Conservation (phyloP, 2,329 filamentous ascomycete species). For the Phaeophleospora eucalypticola region DNA sequence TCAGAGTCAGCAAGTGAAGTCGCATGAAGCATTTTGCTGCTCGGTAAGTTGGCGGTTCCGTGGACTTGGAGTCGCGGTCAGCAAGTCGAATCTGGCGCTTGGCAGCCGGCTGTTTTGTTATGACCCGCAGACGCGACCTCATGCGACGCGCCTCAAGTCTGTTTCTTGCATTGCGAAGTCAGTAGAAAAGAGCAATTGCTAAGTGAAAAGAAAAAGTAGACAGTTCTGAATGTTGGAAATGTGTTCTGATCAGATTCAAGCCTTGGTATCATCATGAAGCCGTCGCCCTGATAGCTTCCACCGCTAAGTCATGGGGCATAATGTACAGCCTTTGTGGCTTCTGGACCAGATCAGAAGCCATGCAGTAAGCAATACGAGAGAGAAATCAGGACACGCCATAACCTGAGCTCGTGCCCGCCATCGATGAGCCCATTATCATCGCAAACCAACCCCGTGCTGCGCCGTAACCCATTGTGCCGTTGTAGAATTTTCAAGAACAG, state of each 20-base stretch:
- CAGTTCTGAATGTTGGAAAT: neutral
- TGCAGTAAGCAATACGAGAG: slow-evolving; percentile 19
- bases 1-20: too few species aligned
- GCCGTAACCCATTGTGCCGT: slow-evolving; percentile 29
- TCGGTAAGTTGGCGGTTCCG: too few species aligned
- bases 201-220: neutral
- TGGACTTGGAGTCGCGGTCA: slow-evolving; percentile 1
- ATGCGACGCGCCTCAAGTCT: slow-evolving; percentile 1
- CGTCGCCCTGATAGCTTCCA: slow-evolving; percentile 20
- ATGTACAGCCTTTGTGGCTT: slow-evolving; percentile 25
- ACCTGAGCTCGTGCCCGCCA: slow-evolving; percentile 30
- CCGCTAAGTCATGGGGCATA: slow-evolving; percentile 19
- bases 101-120: slow-evolving; percentile 4
- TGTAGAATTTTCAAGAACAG: slow-evolving; percentile 23
- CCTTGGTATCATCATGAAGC: slow-evolving; percentile 27
- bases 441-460: slow-evolving; percentile 27
- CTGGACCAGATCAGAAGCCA: slow-evolving; percentile 25
- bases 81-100: neutral
- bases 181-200: neutral
- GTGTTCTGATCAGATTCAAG: slow-evolving; percentile 23
- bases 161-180: neutral
- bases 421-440: slow-evolving; percentile 36
- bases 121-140: slow-evolving; percentile 9
- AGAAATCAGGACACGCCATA: slow-evolving; percentile 23
- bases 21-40: too few species aligned